Conservation (phyloP, 257 asterid species). For the Apocynum venetum region DNA sequence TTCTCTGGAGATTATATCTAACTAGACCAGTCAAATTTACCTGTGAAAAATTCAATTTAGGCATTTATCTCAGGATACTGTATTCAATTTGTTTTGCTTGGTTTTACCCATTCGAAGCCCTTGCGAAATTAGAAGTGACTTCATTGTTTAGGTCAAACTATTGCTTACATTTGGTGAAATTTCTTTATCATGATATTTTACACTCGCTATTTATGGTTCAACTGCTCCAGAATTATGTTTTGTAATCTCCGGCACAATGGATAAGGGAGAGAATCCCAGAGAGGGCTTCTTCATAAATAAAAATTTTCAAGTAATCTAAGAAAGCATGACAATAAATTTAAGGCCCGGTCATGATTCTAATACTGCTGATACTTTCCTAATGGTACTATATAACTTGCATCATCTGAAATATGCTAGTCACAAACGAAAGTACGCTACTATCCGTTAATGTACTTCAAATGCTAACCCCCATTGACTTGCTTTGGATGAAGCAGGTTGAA, state of each 20-base stretch:
- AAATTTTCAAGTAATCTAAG: not conserved
- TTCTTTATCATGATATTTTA: not conserved
- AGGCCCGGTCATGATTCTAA: not conserved
- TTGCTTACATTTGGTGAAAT: not conserved
- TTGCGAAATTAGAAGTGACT: not conserved
- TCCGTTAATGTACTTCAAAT: not conserved
- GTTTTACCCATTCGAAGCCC: not conserved
- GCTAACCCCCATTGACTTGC: not conserved
- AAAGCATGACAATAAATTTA: too few relatives aligned
- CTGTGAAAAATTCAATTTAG: not conserved
- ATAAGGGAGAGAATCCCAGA: not conserved
- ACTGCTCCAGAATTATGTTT: not conserved
- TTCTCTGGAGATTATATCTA: not conserved
- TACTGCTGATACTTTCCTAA: not conserved
- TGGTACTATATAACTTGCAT: not conserved
- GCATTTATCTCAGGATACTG: not conserved
- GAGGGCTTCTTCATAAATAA: not conserved
- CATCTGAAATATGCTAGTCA: not conserved
- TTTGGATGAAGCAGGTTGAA: conserved; percentile 18
- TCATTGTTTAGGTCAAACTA: not conserved
- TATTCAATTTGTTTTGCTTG: not conserved
- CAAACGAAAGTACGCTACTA: not conserved
- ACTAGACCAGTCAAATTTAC: not conserved
- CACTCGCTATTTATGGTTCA: not conserved
- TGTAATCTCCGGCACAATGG: not conserved